Evolutionary conservation across 1,284 basidiomycete genomes (phyloP), one percentile per base, ranked within the genome.

Genomic region (Boletus smithii): DNA sequence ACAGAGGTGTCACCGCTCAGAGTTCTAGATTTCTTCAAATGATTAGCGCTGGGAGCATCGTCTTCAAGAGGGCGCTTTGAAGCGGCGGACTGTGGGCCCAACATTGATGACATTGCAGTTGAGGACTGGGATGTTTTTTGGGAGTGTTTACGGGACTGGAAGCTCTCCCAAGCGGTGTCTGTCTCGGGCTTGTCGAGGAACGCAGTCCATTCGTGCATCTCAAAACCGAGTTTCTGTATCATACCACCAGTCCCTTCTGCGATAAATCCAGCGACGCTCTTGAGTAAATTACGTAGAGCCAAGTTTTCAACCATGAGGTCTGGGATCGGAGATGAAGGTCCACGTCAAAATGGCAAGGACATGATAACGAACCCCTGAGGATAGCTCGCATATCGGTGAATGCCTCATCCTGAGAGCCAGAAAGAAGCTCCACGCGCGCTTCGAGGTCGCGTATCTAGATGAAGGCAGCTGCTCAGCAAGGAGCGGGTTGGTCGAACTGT

Each of bases 271-370:
- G 83, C 77, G 29, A 95, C 76, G 54, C 73, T 83, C 55, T 83
- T 81, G 44, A 95, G 75, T 53, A 95, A 75, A 51, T 77, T 79
- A 27, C 92, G 83, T 40, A 95, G 77, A 9, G 83, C 80, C 50
- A 90, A 81, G 62, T 95, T 95, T 72, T 95, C 92, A 36, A 83
- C 74, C 80, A 95, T 88, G 51, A 95, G 74, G 66, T 91, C 90
- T 83, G 57, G 47, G 18, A 46, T 42, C 48, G 31, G 46, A 42
- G 18, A 56, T 44, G 14, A 53, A 49, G 40, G 41, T 10, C 14
- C 42, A 24, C 5, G 30, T 56, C 29, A 50, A 44, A 17, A 39
- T 20, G 22, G 17, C 17, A 35, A 36, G 32, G 48, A 51, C 49
- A 29, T 26, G 49, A 34, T 27, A 42, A 50, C 51, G 18, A 49